Evolutionary conservation across 768 basidiomycete species (phyloP).

Genomic region (Sporobolomyces roseus): DNA sequence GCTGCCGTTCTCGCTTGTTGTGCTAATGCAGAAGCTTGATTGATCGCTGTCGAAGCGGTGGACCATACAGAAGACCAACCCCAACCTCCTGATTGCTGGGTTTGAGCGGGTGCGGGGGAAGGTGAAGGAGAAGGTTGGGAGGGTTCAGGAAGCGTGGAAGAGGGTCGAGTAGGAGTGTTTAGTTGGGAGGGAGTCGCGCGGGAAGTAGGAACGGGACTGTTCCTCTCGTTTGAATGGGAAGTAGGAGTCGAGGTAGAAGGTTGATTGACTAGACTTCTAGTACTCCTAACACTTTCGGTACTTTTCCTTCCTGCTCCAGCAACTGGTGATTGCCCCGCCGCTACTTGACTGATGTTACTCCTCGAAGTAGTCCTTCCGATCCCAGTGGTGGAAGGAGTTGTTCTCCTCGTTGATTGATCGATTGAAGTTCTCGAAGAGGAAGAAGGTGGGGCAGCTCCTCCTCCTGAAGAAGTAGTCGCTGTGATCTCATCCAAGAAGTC

Average conservation of each 20-base stretch:
- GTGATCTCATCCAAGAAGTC: conserved; percentile 47
- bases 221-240: too few species aligned
- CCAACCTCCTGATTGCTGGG: conserved; percentile 36
- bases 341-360: too few species aligned
- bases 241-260: neutral
- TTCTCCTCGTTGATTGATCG: conserved; percentile 4
- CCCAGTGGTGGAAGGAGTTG: neutral
- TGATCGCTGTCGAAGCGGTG: conserved; percentile 37
- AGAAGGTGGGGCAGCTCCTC: conserved; percentile 4
- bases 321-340: neutral
- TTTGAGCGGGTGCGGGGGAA: neutral
- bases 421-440: neutral
- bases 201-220: neutral
- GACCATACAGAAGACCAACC: conserved; percentile 43
- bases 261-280: neutral
- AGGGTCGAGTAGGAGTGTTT: conserved; percentile 4
- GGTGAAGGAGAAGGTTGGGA: neutral
- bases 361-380: neutral
- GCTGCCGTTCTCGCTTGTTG: conserved; percentile 64
- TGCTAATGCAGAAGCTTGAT: conserved; percentile 40
- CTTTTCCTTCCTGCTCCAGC: conserved; percentile 3
- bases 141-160: neutral
- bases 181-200: neutral
- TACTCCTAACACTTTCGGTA: conserved; percentile 30
- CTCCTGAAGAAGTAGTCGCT: conserved; percentile 27